Evolutionary conservation across 805 yeast genomes (phyloP), one percentile per base, ranked within the genome.

Genomic region (Candida incommunis): DNA sequence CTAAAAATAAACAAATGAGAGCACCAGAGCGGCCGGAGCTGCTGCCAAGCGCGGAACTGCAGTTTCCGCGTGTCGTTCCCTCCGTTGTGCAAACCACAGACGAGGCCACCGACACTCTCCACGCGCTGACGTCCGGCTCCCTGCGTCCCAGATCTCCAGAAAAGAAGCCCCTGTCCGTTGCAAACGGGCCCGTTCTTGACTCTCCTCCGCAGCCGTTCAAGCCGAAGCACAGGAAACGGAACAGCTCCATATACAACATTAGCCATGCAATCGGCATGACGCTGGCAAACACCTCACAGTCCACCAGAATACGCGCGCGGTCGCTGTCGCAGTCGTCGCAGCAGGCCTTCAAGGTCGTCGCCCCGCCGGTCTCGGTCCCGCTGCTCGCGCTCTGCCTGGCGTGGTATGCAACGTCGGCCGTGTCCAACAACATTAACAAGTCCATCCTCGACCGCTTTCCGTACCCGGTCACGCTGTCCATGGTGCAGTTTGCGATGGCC

Each of bases 381-480:
- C 64, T 76, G n/a, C 66, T 72, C 2, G 41, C 55, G 2, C 62
- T 83, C 26, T 90, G 97, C 61, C 57, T 72, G 5, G 54, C 71
- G 29, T 90, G 97, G 97, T 90, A 90, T 64, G 56, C 76, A 24
- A 67, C 80, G 7, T 80, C 94, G 25, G 88, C 94, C 7, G 62
- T 88, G 5, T 82, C 95, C 2, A 81, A 80, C 52, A 86, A 85
- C 56, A 69, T 90, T 27, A 78, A 94, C 27, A 90, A 90, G 60
- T 67, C 78, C 41, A 85, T 90, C 42, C 66, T 90, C 48, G 74
- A 68, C 50, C 66, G 68, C 42, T 87, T 80, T 62, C 72, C 73
- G 41, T 83, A 78, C 59, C 96, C 98, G 1, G 77, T 87, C n/a
- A 80, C 95, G 0, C 71, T 92, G 46, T 86, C 96, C 1, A 87